A percentile compares a stretch with the other conserved stretches of the same genome.
These are phyloP conservation scores for Hyphopichia fennica DNA, from an alignment of 1,139 yeast species.

Conservation along the genomic window DNA sequence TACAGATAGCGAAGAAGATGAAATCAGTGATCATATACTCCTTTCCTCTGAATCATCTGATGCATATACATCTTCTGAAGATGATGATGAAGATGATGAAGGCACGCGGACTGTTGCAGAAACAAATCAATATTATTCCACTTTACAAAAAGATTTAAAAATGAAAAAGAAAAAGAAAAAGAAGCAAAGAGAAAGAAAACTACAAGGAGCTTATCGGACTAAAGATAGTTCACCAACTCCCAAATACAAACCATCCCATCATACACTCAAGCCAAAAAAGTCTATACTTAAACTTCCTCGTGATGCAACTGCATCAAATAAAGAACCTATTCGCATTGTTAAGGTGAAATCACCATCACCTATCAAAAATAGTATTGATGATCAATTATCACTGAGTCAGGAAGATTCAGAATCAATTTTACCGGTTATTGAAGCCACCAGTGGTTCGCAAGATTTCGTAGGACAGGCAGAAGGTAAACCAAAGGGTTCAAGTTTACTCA, in stretches of 20 bases:
- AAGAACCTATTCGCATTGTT: not conserved
- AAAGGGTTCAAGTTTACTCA: not conserved
- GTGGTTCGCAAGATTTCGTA: too few species aligned
- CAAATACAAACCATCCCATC: constrained; percentile 47
- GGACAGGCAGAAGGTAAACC: too few species aligned
- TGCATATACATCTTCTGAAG: constrained; percentile 19
- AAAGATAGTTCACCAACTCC: constrained; percentile 39
- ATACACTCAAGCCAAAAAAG: constrained; percentile 40
- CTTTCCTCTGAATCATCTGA: constrained; percentile 27
- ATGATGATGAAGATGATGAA: constrained; percentile 10
- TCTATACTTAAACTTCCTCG: constrained; percentile 34
- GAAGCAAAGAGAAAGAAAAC: constrained; percentile 6
- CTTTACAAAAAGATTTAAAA: constrained; percentile 16
- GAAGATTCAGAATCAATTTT: not conserved
- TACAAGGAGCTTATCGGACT: constrained; percentile 2
- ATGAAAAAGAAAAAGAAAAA: constrained; percentile 13
- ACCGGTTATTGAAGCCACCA: too few species aligned
- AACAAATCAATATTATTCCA: constrained; percentile 26
- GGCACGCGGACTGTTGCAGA: constrained; percentile 13
- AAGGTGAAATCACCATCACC: not conserved
- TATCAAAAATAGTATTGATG: not conserved
- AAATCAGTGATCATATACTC: constrained; percentile 9
- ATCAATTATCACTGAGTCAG: not conserved
- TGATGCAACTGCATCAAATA: not conserved
- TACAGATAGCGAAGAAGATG: constrained; percentile 21